phyloP scores from a whole-genome alignment of 1,284 basidiomycete genomes.

The Ustilago vetiveriae region DNA sequence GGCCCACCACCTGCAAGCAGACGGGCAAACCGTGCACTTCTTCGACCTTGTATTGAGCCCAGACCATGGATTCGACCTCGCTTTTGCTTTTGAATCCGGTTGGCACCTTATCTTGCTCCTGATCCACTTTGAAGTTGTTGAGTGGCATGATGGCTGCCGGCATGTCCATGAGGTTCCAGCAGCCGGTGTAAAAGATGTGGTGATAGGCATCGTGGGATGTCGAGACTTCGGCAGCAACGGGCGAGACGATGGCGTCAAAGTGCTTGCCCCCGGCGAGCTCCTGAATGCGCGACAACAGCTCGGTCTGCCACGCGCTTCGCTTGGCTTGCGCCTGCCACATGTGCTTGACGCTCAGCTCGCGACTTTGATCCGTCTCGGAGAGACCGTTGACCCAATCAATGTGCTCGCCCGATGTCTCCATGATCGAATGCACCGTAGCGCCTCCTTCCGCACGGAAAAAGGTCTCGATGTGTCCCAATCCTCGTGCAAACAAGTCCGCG shows the following conservation, averaged over 20 bases:
- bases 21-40: constrained; percentile 37
- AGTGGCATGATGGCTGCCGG: constrained; percentile 40
- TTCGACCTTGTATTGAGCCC: constrained; percentile 42
- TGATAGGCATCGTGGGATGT: constrained; percentile 42
- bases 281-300: constrained; percentile 31
- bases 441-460: constrained; percentile 55
- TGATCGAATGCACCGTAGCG: constrained; percentile 35
- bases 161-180: constrained; percentile 54
- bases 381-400: constrained; percentile 43
- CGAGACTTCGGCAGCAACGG: constrained; percentile 37
- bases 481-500: constrained; percentile 27
- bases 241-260: constrained; percentile 43
- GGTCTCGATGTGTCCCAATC: constrained; percentile 8
- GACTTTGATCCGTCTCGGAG: constrained; percentile 4
- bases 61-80: constrained; percentile 26
- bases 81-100: constrained; percentile 6
- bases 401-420: constrained; percentile 44
- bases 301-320: constrained; percentile 35
- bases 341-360: constrained; percentile 24
- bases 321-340: constrained; percentile 43
- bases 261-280: constrained; percentile 10
- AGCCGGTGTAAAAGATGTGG: constrained; percentile 51
- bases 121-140: constrained; percentile 19
- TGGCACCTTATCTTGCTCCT: constrained; percentile 9
- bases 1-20: constrained; percentile 43